phyloP scores from a whole-genome alignment of 2,329 filamentous ascomycete genomes.

The Stagonosporopsis vannaccii region DNA sequence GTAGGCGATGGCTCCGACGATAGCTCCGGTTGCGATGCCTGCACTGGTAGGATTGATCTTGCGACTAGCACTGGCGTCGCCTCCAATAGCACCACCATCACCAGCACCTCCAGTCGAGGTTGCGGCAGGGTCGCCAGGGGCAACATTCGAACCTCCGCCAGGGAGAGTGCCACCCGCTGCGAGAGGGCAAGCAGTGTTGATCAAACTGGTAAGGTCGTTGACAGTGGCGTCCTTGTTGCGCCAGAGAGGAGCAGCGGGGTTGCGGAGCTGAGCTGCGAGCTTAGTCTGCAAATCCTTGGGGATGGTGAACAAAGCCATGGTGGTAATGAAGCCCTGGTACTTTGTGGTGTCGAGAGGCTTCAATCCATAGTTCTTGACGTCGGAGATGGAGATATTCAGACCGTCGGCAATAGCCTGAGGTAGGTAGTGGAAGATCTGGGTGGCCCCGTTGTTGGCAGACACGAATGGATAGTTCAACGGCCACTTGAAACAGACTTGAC shows the following conservation, averaged over 20 bases:
- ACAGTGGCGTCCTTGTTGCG: constrained; percentile 71
- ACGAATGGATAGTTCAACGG: constrained; percentile 87
- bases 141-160: constrained; percentile 51
- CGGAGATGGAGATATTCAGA: constrained; percentile 57
- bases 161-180: constrained; percentile 55
- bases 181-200: constrained; percentile 84
- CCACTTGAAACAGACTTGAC: constrained; percentile 86
- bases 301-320: constrained; percentile 66
- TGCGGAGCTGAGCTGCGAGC: constrained; percentile 73
- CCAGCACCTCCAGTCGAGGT: constrained; percentile 43
- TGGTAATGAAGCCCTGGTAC: constrained; percentile 80
- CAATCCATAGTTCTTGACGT: constrained; percentile 74
- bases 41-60: constrained; percentile 70
- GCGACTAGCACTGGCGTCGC: constrained; percentile 60
- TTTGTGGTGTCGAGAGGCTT: constrained; percentile 76
- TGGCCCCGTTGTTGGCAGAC: constrained; percentile 72
- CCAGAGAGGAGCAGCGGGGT: constrained; percentile 77
- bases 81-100: constrained; percentile 59
- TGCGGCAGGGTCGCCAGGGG: constrained; percentile 49
- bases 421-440: constrained; percentile 83
- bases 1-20: constrained; percentile 82
- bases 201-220: constrained; percentile 75
- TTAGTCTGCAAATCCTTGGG: constrained; percentile 57
- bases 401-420: constrained; percentile 74
- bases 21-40: constrained; percentile 77